A percentile compares a stretch with the other conserved stretches of the same genome.
These are phyloP conservation scores for Yarrowia sp. DNA, from an alignment of 805 yeast species.

Conservation along the genomic window DNA sequence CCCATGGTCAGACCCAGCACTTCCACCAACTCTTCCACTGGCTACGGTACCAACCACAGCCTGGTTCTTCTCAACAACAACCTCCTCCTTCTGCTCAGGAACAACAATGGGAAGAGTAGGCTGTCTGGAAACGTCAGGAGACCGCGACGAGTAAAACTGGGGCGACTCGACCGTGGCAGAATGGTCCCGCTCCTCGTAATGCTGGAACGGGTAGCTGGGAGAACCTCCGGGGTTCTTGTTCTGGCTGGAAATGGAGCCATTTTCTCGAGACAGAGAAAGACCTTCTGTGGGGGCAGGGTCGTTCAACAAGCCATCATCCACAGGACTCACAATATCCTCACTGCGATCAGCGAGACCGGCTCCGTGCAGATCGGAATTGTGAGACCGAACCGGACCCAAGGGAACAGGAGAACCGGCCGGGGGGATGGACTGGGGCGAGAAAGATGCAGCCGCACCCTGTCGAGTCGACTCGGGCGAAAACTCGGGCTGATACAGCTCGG, in stretches of 20 bases:
- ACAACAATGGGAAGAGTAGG: slow-evolving; percentile 4
- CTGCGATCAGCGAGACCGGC: neutral
- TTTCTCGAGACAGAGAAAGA: neutral
- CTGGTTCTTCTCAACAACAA: neutral
- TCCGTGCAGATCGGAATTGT: neutral
- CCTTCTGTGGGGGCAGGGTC: too few species aligned
- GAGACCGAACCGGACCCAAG: neutral
- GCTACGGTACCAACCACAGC: neutral
- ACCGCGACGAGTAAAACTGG: neutral
- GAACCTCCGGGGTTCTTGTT: neutral
- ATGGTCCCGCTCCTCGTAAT: slow-evolving; percentile 3
- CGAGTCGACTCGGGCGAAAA: neutral
- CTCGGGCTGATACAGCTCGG: slow-evolving; percentile 14
- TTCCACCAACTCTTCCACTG: neutral
- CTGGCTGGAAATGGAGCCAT: neutral
- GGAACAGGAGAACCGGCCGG: slow-evolving; percentile 10
- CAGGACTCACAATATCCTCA: neutral
- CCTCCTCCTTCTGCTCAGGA: slow-evolving; percentile 2
- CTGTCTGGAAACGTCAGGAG: slow-evolving; percentile 1
- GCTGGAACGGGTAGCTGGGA: slow-evolving; percentile 16
- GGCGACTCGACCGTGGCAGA: neutral
- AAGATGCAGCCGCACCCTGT: neutral
- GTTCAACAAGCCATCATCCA: too few species aligned
- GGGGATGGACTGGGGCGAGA: slow-evolving; percentile 9
- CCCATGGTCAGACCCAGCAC: neutral